Conservation (phyloP, 768 basidiomycete genomes). For the Multifurca ochricompacta region DNA sequence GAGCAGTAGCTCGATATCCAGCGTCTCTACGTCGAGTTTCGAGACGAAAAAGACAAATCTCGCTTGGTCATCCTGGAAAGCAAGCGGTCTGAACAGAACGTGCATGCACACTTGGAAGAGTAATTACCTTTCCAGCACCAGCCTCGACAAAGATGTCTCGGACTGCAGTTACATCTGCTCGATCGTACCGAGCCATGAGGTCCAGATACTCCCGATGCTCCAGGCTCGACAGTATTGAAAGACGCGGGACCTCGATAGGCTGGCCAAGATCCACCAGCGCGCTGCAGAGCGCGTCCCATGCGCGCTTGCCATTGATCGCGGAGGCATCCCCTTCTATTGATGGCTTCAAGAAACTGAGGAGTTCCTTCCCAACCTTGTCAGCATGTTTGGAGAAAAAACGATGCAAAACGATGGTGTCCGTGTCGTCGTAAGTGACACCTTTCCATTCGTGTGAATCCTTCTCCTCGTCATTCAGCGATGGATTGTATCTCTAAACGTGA, state of each 20-base stretch:
- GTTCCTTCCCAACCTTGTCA: constrained; percentile 81
- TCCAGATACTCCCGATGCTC: constrained; percentile 61
- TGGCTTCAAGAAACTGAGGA: constrained; percentile 63
- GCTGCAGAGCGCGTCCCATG: constrained; percentile 77
- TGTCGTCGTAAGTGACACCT: constrained; percentile 72
- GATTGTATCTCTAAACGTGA: constrained; percentile 35
- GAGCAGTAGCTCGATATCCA: constrained; percentile 73
- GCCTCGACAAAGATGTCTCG: constrained; percentile 59
- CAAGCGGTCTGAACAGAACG: neutral
- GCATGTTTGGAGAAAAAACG: constrained; percentile 80
- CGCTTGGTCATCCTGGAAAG: constrained; percentile 35
- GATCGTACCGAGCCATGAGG: constrained; percentile 55
- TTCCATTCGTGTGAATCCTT: constrained; percentile 60
- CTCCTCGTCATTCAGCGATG: constrained; percentile 40
- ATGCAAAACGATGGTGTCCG: constrained; percentile 75
- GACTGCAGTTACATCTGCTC: constrained; percentile 54
- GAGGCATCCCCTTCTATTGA: constrained; percentile 46
- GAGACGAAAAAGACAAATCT: constrained; percentile 60
- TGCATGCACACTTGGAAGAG: neutral
- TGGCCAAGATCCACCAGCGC: constrained; percentile 72
- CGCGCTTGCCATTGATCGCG: constrained; percentile 60
- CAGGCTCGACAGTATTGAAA: constrained; percentile 39
- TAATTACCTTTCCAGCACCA: constrained; percentile 37
- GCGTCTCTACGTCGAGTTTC: constrained; percentile 67
- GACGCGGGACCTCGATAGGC: constrained; percentile 55